Base-by-base conservation (phyloP, 495 filamentous ascomycete genomes). In the Cercophora samala region DNA sequence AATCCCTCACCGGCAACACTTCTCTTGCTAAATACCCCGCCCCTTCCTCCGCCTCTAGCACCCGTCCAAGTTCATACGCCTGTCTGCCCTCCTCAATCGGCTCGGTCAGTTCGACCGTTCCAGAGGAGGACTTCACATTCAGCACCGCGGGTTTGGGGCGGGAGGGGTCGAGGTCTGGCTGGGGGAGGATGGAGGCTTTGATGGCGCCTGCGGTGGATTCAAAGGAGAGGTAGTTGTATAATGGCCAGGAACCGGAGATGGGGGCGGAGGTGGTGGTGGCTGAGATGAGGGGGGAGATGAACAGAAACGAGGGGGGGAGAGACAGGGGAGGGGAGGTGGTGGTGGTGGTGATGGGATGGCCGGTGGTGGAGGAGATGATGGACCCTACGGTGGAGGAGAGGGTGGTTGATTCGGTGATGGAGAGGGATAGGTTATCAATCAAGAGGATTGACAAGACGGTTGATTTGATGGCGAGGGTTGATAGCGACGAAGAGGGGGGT, bases 231-330 rank as follows among this genome's bases (percentile, higher is more conserved):
- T 76, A 73, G 64, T 82, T 77, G 66, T 76, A 77, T 0, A 84
- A 64, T 0, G 81, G 79, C 79, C 80, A 84, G 55, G 71, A 68
- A 23, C 82, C 82, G 13, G 46, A 26, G 68, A 84, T 80, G 8
- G 60, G 21, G 0, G 74, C 79, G 0, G 79, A 70, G 3, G 75
- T 78, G 13, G 80, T 79, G 4, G 64, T 59, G 1, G 75, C 72
- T 18, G 76, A 71, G 64, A 79, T 73, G 58, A 72, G 59, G 32
- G 76, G 73, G 0, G 80, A 78, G 66, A 72, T 58, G 32, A 84
- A 73, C 11, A 51, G 11, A 64, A 72, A 81, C 0, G 74, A 64
- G 24, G 58, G 76, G 67, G 11, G 21, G 54, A 26, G 64, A 6
- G 26, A 5, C 8, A 29, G 26, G 4, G 26, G n/a, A n/a, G n/a